Evolutionary conservation across 306 rosid genomes (phyloP).

Genomic region (Sechiopsis laciniata): DNA sequence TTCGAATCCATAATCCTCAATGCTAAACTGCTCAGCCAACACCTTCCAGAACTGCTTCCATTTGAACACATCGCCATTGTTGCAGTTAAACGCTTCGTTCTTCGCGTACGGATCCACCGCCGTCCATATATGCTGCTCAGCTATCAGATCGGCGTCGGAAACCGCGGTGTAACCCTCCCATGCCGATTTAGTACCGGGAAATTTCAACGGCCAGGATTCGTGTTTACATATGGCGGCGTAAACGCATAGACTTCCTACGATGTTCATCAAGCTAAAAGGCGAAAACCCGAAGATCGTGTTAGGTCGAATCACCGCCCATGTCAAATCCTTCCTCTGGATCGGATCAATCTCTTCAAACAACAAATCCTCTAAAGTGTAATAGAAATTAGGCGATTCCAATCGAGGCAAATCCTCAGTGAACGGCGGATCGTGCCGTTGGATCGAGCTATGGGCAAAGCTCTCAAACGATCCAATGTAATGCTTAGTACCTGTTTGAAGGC

Average conservation of each 20-base stretch:
- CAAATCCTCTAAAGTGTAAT: slow-evolving; percentile 48
- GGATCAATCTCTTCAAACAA: slow-evolving; percentile 41
- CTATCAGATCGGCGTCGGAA: slow-evolving; percentile 67
- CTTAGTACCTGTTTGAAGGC: slow-evolving; percentile 60
- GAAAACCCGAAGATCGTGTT: slow-evolving; percentile 52
- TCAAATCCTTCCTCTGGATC: slow-evolving; percentile 36
- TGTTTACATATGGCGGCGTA: slow-evolving; percentile 74
- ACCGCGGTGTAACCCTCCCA: slow-evolving; percentile 42
- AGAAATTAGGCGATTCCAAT: slow-evolving; percentile 46
- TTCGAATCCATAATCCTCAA: slow-evolving; percentile 58
- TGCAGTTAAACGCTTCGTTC: slow-evolving; percentile 56
- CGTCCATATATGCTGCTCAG: slow-evolving; percentile 78
- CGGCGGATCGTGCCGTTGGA: slow-evolving; percentile 44
- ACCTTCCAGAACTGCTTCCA: slow-evolving; percentile 70
- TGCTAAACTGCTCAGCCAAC: slow-evolving; percentile 60
- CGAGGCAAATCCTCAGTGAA: slow-evolving; percentile 66
- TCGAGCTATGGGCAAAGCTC: slow-evolving; percentile 21
- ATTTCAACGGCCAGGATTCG: slow-evolving; percentile 43
- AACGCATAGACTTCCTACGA: slow-evolving; percentile 40
- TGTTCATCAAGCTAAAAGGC: slow-evolving; percentile 62
- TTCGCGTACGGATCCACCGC: slow-evolving; percentile 61
- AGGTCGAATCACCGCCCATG: slow-evolving; percentile 61
- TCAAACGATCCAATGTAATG: slow-evolving; percentile 59
- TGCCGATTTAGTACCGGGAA: slow-evolving; percentile 45
- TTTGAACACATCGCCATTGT: slow-evolving; percentile 53